phyloP scores from a whole-genome alignment of 164 flowering plant species.

The Dillenia turbinata region DNA sequence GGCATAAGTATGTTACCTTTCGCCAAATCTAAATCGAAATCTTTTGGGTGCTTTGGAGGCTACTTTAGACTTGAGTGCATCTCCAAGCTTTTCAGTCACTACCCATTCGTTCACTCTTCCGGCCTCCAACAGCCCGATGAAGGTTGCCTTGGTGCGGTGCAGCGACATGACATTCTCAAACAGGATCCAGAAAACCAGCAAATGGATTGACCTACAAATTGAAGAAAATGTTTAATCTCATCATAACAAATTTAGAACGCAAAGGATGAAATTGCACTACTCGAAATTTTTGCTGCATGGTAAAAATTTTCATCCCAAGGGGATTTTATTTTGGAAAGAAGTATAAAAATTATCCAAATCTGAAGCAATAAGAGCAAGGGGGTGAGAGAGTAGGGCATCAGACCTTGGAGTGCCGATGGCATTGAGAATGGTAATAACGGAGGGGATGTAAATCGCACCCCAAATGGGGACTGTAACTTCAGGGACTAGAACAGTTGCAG shows the following conservation, averaged over 20 bases:
- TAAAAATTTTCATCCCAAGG: too few relatives aligned
- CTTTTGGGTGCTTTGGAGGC: slow-evolving; percentile 33
- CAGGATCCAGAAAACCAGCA: slow-evolving; percentile 87
- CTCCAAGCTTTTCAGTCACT: slow-evolving; percentile 95
- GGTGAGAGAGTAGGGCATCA: background rate
- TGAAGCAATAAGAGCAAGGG: too few relatives aligned
- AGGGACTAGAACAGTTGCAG: slow-evolving; percentile 75
- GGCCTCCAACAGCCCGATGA: slow-evolving; percentile 82
- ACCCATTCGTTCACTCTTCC: slow-evolving; percentile 97
- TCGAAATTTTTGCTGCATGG: too few relatives aligned
- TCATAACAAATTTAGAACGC: background rate
- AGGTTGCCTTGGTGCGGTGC: slow-evolving; percentile 91
- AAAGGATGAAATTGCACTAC: background rate
- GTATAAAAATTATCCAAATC: too few relatives aligned
- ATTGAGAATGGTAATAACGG: slow-evolving; percentile 79
- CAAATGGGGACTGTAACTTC: slow-evolving; percentile 89
- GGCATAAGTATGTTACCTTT: slow-evolving; percentile 38
- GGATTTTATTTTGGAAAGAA: too few relatives aligned
- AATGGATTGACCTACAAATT: slow-evolving; percentile 73
- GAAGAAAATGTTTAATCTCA: too few relatives aligned
- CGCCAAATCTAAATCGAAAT: slow-evolving; percentile 39
- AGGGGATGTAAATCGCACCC: slow-evolving; percentile 94
- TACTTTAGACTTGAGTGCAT: slow-evolving; percentile 49
- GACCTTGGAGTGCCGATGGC: slow-evolving; percentile 96
- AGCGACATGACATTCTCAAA: slow-evolving; percentile 98